Percentiles rank a stretch among this genome's conserved stretches.
Evolutionary conservation across 2,329 filamentous ascomycete species (phyloP).

Genomic region (Gaeumannomyces tritici): DNA sequence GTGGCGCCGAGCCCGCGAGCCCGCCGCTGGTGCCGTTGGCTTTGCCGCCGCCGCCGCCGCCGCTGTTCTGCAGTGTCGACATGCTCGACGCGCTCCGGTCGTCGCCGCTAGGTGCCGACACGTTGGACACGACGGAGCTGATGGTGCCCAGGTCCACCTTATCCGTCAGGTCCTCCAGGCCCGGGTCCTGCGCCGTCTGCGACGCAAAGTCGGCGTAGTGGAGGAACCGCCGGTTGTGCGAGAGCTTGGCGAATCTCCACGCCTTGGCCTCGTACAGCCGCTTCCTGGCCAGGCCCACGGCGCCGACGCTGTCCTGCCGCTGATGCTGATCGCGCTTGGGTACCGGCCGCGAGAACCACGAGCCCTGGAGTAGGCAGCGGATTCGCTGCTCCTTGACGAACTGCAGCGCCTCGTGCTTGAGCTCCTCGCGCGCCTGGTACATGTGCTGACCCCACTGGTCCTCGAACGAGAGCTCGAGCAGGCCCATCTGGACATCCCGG

Average conservation of each 20-base stretch:
- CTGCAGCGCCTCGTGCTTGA: constrained; percentile 83
- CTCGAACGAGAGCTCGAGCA: constrained; percentile 84
- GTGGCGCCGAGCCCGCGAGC: neutral
- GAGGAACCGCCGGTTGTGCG: constrained; percentile 81
- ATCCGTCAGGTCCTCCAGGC: constrained; percentile 62
- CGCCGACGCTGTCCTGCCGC: constrained; percentile 32
- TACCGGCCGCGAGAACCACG: constrained; percentile 65
- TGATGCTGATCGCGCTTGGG: constrained; percentile 25
- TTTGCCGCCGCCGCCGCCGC: constrained; percentile 9
- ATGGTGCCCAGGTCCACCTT: constrained; percentile 83
- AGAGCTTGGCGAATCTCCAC: constrained; percentile 81
- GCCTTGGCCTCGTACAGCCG: constrained; percentile 38
- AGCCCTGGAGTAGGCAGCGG: constrained; percentile 75
- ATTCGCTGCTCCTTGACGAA: constrained; percentile 97
- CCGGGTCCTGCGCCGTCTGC: constrained; percentile 54
- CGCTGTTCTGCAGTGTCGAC: constrained; percentile 28
- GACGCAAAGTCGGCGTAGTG: constrained; percentile 80
- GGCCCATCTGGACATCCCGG: constrained; percentile 84
- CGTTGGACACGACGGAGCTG: constrained; percentile 89
- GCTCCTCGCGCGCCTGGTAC: constrained; percentile 79
- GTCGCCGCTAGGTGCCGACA: constrained; percentile 57
- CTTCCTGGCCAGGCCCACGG: constrained; percentile 22
- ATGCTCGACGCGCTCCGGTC: constrained; percentile 31
- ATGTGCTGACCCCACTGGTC: constrained; percentile 90
- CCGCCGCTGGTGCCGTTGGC: constrained; percentile 4